Evolutionary conservation across 306 rosid genomes (phyloP).

Genomic region (Hippophae rhamnoides): DNA sequence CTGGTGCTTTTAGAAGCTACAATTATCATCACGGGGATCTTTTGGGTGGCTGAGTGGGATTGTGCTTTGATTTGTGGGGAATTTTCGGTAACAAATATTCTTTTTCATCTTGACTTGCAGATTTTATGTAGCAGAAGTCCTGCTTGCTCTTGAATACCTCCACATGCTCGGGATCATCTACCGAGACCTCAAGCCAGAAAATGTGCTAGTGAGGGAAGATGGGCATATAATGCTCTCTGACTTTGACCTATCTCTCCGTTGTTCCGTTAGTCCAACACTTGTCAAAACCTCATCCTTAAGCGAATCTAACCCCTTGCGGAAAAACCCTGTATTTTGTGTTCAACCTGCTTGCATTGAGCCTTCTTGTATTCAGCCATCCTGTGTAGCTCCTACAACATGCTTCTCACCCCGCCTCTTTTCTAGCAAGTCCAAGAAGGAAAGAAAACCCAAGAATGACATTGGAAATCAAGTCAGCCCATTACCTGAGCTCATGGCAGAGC

Average conservation of each 20-base stretch:
- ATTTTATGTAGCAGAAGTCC: conserved; percentile 92
- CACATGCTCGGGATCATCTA: conserved; percentile 99
- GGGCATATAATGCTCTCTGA: conserved; percentile 98
- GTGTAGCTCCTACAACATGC: conserved; percentile 92
- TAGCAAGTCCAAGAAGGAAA: conserved; percentile 86
- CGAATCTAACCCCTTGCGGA: conserved; percentile 64
- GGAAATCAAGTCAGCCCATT: conserved; percentile 90
- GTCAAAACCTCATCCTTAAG: conserved; percentile 43
- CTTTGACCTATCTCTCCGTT: conserved; percentile 89
- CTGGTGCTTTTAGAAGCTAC: too few relatives aligned
- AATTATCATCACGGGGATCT: too few relatives aligned
- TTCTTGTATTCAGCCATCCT: conserved; percentile 97
- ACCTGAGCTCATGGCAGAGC: conserved; percentile 95
- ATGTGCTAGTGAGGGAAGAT: conserved; percentile 88
- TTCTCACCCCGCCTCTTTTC: conserved; percentile 87
- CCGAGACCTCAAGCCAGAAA: conserved; percentile 99
- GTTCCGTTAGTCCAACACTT: conserved; percentile 85
- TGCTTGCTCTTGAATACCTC: conserved; percentile 79
- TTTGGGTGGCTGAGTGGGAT: too few relatives aligned
- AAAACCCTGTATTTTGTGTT: conserved; percentile 65
- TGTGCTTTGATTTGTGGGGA: too few relatives aligned
- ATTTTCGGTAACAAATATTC: conserved; percentile 8
- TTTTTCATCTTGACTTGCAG: conserved; percentile 44
- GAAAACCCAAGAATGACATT: conserved; percentile 61
- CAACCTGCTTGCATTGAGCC: conserved; percentile 97